phyloP scores from a whole-genome alignment of 1,284 basidiomycete genomes.

The Termitomyces sp. region DNA sequence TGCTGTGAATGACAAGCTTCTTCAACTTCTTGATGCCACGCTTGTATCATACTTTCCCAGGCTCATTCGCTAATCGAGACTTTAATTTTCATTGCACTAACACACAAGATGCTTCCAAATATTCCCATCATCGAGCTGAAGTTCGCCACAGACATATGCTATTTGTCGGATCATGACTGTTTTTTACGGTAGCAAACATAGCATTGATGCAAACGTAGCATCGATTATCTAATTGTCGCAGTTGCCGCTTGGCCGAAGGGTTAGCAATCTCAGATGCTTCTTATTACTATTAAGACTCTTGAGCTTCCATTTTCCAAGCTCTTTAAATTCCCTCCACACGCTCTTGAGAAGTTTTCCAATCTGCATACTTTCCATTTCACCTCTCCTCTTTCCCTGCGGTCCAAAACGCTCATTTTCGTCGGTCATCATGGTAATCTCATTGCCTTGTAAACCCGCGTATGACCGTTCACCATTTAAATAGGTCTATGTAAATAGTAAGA shows the following conservation, averaged over 20 bases:
- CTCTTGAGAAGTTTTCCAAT: not conserved
- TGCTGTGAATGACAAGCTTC: not conserved
- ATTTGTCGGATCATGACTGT: no score
- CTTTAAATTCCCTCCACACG: not conserved
- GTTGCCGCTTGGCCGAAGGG: not conserved
- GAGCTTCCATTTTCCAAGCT: not conserved
- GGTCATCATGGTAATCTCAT: conserved; percentile 14
- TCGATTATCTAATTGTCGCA: not conserved
- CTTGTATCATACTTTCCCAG: not conserved
- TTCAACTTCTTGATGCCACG: not conserved
- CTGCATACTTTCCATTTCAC: not conserved
- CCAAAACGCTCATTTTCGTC: not conserved
- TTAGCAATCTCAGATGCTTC: not conserved
- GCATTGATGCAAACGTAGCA: no score
- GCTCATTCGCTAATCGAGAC: not conserved
- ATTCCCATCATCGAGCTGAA: not conserved
- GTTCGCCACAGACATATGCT: not conserved
- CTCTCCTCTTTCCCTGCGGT: not conserved
- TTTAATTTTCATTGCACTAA: not conserved
- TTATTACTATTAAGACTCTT: not conserved
- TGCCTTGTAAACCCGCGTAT: not conserved
- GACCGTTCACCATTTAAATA: conserved; percentile 21
- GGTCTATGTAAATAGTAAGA: conserved; percentile 78
- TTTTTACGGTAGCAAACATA: no score
- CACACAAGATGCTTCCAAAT: not conserved